Evolutionary conservation across 2,329 filamentous ascomycete species (phyloP).

Genomic region (Trichoderma koningiopsis): DNA sequence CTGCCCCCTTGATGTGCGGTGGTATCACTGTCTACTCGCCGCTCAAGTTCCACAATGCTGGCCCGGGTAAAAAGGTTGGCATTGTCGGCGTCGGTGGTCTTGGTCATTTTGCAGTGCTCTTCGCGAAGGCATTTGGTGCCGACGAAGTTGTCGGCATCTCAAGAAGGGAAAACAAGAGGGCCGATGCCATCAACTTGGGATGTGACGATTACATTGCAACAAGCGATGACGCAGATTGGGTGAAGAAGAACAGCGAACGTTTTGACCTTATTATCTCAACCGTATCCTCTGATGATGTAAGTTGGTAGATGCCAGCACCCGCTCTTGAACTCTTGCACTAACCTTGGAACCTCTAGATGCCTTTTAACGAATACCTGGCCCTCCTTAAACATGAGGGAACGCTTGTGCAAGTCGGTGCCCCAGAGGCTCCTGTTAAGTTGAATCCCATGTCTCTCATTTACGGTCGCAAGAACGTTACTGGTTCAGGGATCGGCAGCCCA

Average conservation of each 20-base stretch:
- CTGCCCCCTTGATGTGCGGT: constrained; percentile 69
- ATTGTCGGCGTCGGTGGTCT: constrained; percentile 69
- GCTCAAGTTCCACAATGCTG: constrained; percentile 62
- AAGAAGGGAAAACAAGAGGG: constrained; percentile 53
- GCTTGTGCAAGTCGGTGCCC: constrained; percentile 63
- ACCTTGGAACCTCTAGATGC: constrained; percentile 48
- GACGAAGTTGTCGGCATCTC: constrained; percentile 64
- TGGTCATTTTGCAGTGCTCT: constrained; percentile 69
- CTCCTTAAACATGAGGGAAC: constrained; percentile 61
- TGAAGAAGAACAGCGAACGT: constrained; percentile 50
- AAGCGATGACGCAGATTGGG: constrained; percentile 57
- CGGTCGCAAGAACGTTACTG: constrained; percentile 54
- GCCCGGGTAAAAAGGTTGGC: constrained; percentile 67
- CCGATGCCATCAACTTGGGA: constrained; percentile 59
- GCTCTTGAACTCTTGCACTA: not conserved
- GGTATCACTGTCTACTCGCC: constrained; percentile 70
- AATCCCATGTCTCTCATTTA: constrained; percentile 52
- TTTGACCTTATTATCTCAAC: constrained; percentile 64
- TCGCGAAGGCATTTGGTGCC: constrained; percentile 67
- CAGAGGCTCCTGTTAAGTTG: constrained; percentile 30
- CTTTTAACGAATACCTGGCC: constrained; percentile 60
- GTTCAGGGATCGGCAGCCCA: constrained; percentile 51
- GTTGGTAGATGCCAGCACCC: not conserved
- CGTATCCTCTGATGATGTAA: constrained; percentile 46
- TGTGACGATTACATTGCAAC: constrained; percentile 53